These are phyloP conservation scores for Pythium insidiosum DNA, from an alignment of 352 stramenopile species.

Conservation along the genomic window DNA sequence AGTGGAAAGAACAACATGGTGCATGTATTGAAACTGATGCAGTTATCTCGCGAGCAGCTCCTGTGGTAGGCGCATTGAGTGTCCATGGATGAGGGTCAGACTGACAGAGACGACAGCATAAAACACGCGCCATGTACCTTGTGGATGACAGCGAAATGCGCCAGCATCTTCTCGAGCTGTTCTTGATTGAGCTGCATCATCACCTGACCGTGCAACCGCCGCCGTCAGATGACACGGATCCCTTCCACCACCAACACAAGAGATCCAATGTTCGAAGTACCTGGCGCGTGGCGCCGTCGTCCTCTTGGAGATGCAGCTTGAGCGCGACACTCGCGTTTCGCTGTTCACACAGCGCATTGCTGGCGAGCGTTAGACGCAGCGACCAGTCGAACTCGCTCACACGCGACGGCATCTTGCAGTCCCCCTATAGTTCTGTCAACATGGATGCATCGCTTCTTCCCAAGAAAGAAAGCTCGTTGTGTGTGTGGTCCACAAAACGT, in stretches of 20 bases:
- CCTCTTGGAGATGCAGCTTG: constrained; percentile 54
- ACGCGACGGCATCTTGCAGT: constrained; percentile 6
- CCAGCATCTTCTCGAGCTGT: constrained; percentile 12
- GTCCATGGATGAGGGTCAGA: too few species aligned
- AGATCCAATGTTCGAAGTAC: too few species aligned
- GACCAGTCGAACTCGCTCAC: constrained; percentile 72
- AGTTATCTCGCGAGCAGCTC: not conserved
- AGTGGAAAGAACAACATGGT: too few species aligned
- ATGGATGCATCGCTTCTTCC: not conserved
- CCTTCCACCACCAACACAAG: too few species aligned
- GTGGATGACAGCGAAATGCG: constrained; percentile 12
- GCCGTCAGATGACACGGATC: too few species aligned
- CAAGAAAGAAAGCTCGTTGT: not conserved
- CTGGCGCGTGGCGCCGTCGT: too few species aligned
- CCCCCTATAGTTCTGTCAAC: not conserved
- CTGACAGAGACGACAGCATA: too few species aligned
- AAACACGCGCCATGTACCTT: too few species aligned
- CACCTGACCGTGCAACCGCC: too few species aligned
- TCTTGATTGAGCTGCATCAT: constrained; percentile 15
- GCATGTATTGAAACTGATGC: not conserved
- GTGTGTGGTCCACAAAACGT: not conserved
- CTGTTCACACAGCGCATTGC: constrained; percentile 40
- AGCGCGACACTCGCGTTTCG: constrained; percentile 31
- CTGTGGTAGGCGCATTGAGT: too few species aligned
- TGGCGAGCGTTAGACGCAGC: constrained; percentile 52